phyloP scores from a whole-genome alignment of 768 basidiomycete genomes.

The Agrocybe pediades region DNA sequence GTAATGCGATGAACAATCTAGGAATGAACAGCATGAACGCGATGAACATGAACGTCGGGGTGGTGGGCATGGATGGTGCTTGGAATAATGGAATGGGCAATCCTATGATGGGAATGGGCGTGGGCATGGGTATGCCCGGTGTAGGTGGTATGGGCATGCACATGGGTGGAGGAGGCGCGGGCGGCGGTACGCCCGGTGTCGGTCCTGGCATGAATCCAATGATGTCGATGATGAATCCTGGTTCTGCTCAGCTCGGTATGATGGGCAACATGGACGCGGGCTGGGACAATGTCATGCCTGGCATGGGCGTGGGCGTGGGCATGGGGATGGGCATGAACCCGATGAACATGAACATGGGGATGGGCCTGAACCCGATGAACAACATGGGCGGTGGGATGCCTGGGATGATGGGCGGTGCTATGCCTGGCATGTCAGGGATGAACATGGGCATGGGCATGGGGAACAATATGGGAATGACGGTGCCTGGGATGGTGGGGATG shows the following conservation, averaged over 20 bases:
- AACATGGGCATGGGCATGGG: constrained; percentile 1
- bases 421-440: neutral
- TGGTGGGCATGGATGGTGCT: constrained; percentile 5
- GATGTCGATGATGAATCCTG: neutral
- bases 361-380: neutral
- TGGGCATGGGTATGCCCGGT: neutral
- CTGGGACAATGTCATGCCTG: neutral
- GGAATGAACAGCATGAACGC: constrained; percentile 13
- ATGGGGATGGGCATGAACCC: constrained; percentile 3
- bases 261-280: constrained; percentile 1
- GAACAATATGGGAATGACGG: neutral
- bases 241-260: neutral
- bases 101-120: neutral
- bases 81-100: neutral
- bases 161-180: constrained; percentile 1
- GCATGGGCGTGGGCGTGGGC: constrained; percentile 4
- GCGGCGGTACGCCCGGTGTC: neutral
- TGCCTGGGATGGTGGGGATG: neutral
- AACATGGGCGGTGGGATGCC: neutral
- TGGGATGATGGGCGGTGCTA: neutral
- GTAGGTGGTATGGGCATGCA: constrained; percentile 6
- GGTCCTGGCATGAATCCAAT: neutral
- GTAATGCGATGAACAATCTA: constrained; percentile 12
- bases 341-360: constrained; percentile 1
- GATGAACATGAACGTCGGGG: constrained; percentile 4